Percentiles rank a stretch among this genome's conserved stretches.
phyloP scores from a whole-genome alignment of 371 early-diverging fungal species.

The Dipsacomyces acuminosporus region DNA sequence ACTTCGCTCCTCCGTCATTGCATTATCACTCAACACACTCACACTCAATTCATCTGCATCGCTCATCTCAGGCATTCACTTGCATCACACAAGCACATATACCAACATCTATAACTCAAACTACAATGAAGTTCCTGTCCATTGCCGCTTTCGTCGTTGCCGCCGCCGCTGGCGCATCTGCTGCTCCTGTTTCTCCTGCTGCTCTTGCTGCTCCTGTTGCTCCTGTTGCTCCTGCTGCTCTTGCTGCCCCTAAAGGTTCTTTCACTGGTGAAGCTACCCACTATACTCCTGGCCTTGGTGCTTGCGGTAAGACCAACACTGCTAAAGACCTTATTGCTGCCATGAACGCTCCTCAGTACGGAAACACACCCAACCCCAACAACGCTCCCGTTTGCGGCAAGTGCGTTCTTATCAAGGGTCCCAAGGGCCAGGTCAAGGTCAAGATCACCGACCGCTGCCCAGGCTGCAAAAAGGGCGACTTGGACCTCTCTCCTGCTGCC shows the following conservation, averaged over 20 bases:
- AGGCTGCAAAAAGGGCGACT: conserved; percentile 46
- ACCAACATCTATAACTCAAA: no score
- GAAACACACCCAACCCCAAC: conserved; percentile 35
- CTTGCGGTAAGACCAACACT: conserved; percentile 35
- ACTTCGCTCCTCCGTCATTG: no score
- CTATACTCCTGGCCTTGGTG: conserved; percentile 40
- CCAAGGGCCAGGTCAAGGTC: conserved; percentile 42
- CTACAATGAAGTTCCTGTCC: no score
- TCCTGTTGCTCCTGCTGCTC: no score
- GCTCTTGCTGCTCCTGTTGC: no score
- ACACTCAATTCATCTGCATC: no score
- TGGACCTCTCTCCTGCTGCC: conserved; percentile 60
- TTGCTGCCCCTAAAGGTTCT: background rate
- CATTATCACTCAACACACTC: no score
- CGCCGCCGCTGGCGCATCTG: no score
- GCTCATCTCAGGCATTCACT: no score
- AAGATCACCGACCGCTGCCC: conserved; percentile 40
- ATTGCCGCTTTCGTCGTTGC: no score
- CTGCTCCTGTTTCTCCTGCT: no score
- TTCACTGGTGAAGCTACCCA: conserved; percentile 43
- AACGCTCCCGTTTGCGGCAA: conserved; percentile 52
- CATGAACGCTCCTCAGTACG: conserved; percentile 42
- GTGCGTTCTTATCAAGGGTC: conserved; percentile 41
- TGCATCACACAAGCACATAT: no score
- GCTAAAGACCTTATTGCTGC: conserved; percentile 39